Conservation (phyloP, 257 asterid species). For the Mitragyna speciosa region DNA sequence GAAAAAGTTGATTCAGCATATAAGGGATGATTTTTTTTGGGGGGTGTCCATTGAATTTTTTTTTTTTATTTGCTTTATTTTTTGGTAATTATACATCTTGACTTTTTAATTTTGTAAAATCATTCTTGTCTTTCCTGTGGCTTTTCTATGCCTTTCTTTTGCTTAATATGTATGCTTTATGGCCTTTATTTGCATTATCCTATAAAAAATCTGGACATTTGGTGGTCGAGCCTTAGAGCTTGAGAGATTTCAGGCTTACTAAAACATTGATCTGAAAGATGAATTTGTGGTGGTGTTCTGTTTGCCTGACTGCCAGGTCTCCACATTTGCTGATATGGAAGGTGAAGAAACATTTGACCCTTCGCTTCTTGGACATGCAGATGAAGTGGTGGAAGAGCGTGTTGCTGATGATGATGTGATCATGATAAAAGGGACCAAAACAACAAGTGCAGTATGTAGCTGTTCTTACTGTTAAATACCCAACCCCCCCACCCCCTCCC, state of each 20-base stretch:
- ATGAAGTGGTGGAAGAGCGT: slow-evolving; percentile 92
- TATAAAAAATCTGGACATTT: not conserved
- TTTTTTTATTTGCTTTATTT: too few species aligned
- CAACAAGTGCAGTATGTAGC: slow-evolving; percentile 60
- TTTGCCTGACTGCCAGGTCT: slow-evolving; percentile 49
- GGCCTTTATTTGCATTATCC: not conserved
- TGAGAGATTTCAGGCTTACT: not conserved
- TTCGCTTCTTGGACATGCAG: slow-evolving; percentile 77
- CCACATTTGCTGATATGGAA: slow-evolving; percentile 94
- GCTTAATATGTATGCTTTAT: not conserved
- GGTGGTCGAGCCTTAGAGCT: not conserved
- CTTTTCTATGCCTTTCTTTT: not conserved
- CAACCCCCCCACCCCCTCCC: too few species aligned
- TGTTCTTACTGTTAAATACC: not conserved
- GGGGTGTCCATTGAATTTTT: not conserved
- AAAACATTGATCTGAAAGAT: too few species aligned
- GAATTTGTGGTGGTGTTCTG: not conserved
- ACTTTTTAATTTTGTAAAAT: not conserved
- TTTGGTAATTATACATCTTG: not conserved
- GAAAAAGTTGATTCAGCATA: not conserved
- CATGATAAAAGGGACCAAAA: slow-evolving; percentile 86
- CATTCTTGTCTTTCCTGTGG: not conserved
- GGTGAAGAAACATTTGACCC: slow-evolving; percentile 94
- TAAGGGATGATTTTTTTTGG: not conserved
- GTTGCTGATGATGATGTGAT: slow-evolving; percentile 90